Evolutionary conservation across 1,284 basidiomycete genomes (phyloP), one percentile per base, ranked within the genome.

Genomic region (Pseudozyma flocculosa): DNA sequence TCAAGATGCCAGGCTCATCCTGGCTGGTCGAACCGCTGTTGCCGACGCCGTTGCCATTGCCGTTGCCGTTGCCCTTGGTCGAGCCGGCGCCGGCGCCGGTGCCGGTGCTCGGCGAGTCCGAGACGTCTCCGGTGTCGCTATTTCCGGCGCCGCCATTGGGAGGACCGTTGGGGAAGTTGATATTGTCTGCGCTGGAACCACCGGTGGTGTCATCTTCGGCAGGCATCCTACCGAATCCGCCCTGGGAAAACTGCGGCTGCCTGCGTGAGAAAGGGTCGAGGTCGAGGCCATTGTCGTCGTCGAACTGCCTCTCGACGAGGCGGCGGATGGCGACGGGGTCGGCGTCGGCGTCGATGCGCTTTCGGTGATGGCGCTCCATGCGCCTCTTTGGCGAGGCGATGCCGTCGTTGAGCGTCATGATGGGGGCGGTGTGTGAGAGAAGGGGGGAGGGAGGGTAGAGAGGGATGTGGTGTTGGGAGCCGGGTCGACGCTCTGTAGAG

Each of bases 31-130:
- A 36, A 42, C 34, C 48, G 40, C 30, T 18, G 43, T 11, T 19
- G 21, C 41, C 55, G 15, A 54, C 48, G 26, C 52, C 53, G 19
- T 53, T 45, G 30, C 40, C 40, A 37, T 54, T 54, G 14, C 43
- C 53, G 23, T 50, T 49, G 29, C 58, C 63, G 32, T 14, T 4
- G 15, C 14, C 32, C 7, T 11, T 4, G 32, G 4, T 11, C 32
- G 32, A 11, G 17, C 30, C 50, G 23, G n/a, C 34, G 19, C 26
- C 26, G 23, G 18, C 22, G 11, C 50, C 50, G 30, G 38, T 23
- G 9, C 4, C 7, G n/a, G 22, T 8, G 24, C 45, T 4, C n/a
- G n/a, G n/a, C n/a, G n/a, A n/a, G n/a, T n/a, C n/a, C n/a, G n/a
- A n/a, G n/a, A n/a, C n/a, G n/a, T n/a, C n/a, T n/a, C n/a, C n/a